Evolutionary conservation across 805 yeast genomes (phyloP).

Genomic region (Starmerella khaoyaiensis): DNA sequence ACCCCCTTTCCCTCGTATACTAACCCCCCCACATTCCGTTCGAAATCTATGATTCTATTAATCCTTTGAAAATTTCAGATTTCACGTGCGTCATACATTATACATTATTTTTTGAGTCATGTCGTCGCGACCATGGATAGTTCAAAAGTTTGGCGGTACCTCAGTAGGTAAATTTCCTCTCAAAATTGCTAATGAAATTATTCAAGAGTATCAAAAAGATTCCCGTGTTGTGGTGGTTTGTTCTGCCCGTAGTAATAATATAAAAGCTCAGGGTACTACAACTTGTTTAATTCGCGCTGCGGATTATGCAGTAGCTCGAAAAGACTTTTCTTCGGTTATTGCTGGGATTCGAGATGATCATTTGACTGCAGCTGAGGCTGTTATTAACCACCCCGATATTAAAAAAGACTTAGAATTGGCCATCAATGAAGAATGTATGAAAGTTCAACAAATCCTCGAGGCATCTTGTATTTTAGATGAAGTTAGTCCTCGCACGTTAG

Average conservation of each 20-base stretch:
- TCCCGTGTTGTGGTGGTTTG: conserved; percentile 84
- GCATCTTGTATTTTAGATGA: conserved; percentile 91
- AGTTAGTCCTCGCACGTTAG: conserved; percentile 75
- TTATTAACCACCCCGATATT: conserved; percentile 35
- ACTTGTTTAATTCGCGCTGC: conserved; percentile 76
- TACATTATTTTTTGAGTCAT: too few species aligned
- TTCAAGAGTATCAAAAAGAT: conserved; percentile 41
- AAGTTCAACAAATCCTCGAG: conserved; percentile 55
- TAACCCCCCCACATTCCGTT: too few species aligned
- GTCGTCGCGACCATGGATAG: conserved; percentile 41
- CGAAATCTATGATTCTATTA: too few species aligned
- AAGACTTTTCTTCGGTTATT: conserved; percentile 40
- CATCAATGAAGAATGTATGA: conserved; percentile 51
- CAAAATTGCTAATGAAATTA: conserved; percentile 72
- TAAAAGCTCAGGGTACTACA: conserved; percentile 93
- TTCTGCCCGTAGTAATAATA: conserved; percentile 81
- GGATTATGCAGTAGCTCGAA: conserved; percentile 34
- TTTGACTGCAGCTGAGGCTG: conserved; percentile 49
- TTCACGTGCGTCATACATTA: too few species aligned
- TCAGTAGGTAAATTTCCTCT: conserved; percentile 90
- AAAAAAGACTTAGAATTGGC: conserved; percentile 43
- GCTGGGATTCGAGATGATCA: conserved; percentile 70
- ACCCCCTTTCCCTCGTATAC: too few species aligned
- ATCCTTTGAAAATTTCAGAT: too few species aligned
- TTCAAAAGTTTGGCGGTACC: conserved; percentile 96